Evolutionary conservation across 2,329 filamentous ascomycete species (phyloP).

Genomic region (Scedosporium aurantiacum): DNA sequence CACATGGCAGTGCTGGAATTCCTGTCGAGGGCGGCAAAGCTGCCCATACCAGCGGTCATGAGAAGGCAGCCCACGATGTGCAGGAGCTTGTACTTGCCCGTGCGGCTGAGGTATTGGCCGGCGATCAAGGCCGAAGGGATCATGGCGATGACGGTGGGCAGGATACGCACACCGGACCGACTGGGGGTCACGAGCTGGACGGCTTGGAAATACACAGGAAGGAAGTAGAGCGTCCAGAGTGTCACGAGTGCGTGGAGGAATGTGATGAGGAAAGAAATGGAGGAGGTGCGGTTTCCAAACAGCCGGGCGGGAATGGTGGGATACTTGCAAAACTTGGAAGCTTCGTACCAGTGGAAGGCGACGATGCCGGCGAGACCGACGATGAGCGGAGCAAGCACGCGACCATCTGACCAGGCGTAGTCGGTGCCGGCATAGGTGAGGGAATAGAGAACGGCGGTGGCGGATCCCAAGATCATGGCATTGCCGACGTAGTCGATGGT

Average conservation of each 20-base stretch:
- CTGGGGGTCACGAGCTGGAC: conserved; percentile 27
- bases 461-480: conserved; percentile 26
- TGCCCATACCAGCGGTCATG: conserved; percentile 25
- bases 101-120: conserved; percentile 22
- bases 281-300: conserved; percentile 26
- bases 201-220: conserved; percentile 35
- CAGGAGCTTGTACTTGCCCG: conserved; percentile 34
- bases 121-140: conserved; percentile 7
- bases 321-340: not conserved
- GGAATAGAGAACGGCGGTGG: conserved; percentile 28
- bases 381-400: conserved; percentile 30
- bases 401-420: conserved; percentile 28
- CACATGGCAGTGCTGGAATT: conserved; percentile 23
- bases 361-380: conserved; percentile 22
- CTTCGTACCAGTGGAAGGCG: conserved; percentile 12
- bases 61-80: conserved; percentile 25
- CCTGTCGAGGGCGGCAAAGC: conserved; percentile 28
- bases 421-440: conserved; percentile 31
- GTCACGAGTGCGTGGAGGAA: conserved; percentile 22
- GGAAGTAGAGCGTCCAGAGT: conserved; percentile 24
- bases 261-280: conserved; percentile 21
- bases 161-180: conserved; percentile 15
- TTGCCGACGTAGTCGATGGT: conserved; percentile 34
- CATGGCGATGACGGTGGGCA: conserved; percentile 9
- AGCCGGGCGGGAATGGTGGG: not conserved